A percentile compares a stretch with the other conserved stretches of the same genome.
These are phyloP conservation scores for Aspergillus arachidicola DNA, from an alignment of 2,329 filamentous ascomycete genomes.

Conservation along the genomic window DNA sequence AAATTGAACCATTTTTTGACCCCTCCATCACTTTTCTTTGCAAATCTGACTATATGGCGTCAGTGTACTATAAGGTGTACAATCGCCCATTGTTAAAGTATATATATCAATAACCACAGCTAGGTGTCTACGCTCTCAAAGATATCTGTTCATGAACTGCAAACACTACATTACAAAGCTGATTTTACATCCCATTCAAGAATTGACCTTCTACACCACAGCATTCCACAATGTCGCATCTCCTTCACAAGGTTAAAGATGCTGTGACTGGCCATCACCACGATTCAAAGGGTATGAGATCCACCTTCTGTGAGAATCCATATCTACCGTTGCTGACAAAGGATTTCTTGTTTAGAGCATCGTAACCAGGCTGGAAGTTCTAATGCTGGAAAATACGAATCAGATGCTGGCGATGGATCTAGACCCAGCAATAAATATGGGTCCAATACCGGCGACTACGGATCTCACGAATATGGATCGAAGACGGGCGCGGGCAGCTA, in stretches of 20 bases:
- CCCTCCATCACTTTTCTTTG: not conserved
- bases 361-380: not conserved
- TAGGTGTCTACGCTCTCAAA: not conserved
- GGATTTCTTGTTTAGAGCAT: not conserved
- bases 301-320: not conserved
- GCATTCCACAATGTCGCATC: slow-evolving; percentile 43
- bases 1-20: not conserved
- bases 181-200: not conserved
- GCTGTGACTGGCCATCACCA: slow-evolving; percentile 39
- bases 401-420: slow-evolving; percentile 11
- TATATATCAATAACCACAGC: not conserved
- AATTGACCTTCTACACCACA: not conserved
- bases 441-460: slow-evolving; percentile 5
- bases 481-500: slow-evolving; percentile 6
- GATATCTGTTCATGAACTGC: not conserved
- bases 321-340: not conserved
- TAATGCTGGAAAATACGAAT: not conserved
- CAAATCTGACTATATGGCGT: not conserved
- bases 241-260: slow-evolving; percentile 54
- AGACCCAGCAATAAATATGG: slow-evolving; percentile 7
- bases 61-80: not conserved
- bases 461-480: not conserved
- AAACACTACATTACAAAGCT: not conserved
- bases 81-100: not conserved
- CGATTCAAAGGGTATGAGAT: slow-evolving; percentile 20